These are phyloP conservation scores for Perilla frutescens DNA, from an alignment of 257 asterid genomes.

Conservation along the genomic window DNA sequence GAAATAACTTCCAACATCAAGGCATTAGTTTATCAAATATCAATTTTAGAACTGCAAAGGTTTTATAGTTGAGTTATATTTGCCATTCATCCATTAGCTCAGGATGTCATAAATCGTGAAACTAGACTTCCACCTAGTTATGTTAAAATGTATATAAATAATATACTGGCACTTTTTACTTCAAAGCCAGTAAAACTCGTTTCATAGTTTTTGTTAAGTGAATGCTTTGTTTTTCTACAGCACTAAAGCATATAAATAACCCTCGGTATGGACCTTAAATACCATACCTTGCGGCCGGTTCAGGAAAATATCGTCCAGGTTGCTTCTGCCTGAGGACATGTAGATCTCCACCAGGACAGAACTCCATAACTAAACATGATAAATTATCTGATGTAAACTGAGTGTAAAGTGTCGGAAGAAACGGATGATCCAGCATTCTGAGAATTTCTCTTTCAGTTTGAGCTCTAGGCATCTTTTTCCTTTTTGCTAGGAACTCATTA, in stretches of 20 bases:
- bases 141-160: not conserved
- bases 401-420: slow-evolving; percentile 88
- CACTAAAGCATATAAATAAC: slow-evolving; percentile 7
- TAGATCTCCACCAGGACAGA: slow-evolving; percentile 95
- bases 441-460: slow-evolving; percentile 93
- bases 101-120: not conserved
- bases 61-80: not conserved
- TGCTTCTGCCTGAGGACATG: slow-evolving; percentile 93
- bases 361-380: slow-evolving; percentile 92
- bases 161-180: not conserved
- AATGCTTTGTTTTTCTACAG: not conserved
- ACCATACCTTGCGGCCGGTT: slow-evolving; percentile 86
- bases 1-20: not conserved
- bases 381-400: slow-evolving; percentile 84
- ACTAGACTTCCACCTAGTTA: not conserved
- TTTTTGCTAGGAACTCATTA: slow-evolving; percentile 71
- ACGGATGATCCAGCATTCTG: slow-evolving; percentile 91
- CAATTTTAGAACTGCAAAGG: slow-evolving; percentile 1
- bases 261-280: not conserved
- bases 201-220: not conserved
- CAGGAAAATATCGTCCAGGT: slow-evolving; percentile 74
- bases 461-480: slow-evolving; percentile 85
- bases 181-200: not conserved
- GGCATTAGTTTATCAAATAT: not conserved
- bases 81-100: slow-evolving; percentile 2